Evolutionary conservation across 192 early-diverging fungal genomes (phyloP).

Genomic region (Linnemannia elongata): DNA sequence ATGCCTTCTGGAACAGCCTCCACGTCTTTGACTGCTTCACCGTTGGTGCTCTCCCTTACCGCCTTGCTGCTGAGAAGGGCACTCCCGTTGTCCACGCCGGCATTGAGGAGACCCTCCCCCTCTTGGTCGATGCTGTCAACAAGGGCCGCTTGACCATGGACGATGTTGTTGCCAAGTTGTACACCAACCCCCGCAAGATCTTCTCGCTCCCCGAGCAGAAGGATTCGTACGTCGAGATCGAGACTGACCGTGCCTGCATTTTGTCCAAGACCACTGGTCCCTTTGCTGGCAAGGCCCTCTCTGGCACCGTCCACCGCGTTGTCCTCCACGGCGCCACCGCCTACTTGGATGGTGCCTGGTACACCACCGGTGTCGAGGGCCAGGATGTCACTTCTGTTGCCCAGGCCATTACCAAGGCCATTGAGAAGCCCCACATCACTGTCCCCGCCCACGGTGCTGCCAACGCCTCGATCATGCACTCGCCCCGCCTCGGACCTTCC

Average conservation of each 20-base stretch:
- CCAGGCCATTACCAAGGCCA: slow-evolving; percentile 52
- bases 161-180: slow-evolving; percentile 82
- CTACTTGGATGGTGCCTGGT: slow-evolving; percentile 84
- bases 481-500: slow-evolving; percentile 49
- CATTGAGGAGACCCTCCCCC: slow-evolving; percentile 78
- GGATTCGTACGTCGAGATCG: slow-evolving; percentile 96
- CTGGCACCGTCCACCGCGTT: slow-evolving; percentile 89
- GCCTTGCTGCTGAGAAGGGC: slow-evolving; percentile 68
- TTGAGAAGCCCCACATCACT: slow-evolving; percentile 21
- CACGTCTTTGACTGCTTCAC: slow-evolving; percentile 93
- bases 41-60: slow-evolving; percentile 78
- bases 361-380: slow-evolving; percentile 57
- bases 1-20: slow-evolving; percentile 87
- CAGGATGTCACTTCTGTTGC: slow-evolving; percentile 62
- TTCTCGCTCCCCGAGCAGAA: slow-evolving; percentile 93
- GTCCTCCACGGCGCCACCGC: slow-evolving; percentile 89
- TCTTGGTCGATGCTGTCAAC: slow-evolving; percentile 86
- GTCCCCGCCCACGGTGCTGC: slow-evolving; percentile 10
- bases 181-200: slow-evolving; percentile 90
- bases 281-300: slow-evolving; percentile 70
- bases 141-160: slow-evolving; percentile 82
- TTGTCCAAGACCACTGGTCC: slow-evolving; percentile 65
- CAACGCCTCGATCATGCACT: slow-evolving; percentile 28
- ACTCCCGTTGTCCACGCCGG: slow-evolving; percentile 62
- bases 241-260: slow-evolving; percentile 79